Base-by-base conservation (phyloP, 1,284 basidiomycete genomes). In the Violaceomyces palustris region DNA sequence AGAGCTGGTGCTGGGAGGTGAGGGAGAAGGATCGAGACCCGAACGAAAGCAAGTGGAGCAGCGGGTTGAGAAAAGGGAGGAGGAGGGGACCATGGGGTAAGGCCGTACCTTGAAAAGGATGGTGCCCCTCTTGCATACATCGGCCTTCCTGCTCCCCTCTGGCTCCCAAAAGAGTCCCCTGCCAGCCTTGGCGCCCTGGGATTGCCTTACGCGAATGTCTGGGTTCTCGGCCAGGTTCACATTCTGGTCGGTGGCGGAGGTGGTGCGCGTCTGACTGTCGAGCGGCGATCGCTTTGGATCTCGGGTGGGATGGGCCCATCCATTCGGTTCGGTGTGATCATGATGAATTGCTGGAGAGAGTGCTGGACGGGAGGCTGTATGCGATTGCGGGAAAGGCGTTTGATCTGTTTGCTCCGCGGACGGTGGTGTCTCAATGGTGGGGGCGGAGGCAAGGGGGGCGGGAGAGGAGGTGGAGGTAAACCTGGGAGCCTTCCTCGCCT, bases 31-130 rank as follows among this genome's bases (percentile, higher is more conserved):
- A 4, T 3, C 31, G 31, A 19, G 17, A 4, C 17, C 6, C 1
- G 50, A 36, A 19, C 40, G 25, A 15, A 45, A 53, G 44, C 55
- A 58, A 6, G 45, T 43, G 12, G 55, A 58, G 32, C 55, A 58
- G 14, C 55, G 50, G 26, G 42, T 36, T 5, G 47, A 39, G 34
- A 58, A 50, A 32, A 50, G 28, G 17, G 50, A 35, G 5, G 50
- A 46, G 18, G 55, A 53, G 18, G 53, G 55, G 2, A 45, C 55
- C 10, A 50, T 47, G 2, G 52, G 41, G 14, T 53, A 35, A 21
- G 55, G 55, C 1, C 49, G 46, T 3, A 58, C 37, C 22, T 44
- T 45, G 4, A 58, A 44, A 15, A 58, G 43, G 21, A 58, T 44
- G 21, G 46, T 54, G 6, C 51, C 51, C 3, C 46, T 43, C 10